Evolutionary conservation across 2,329 filamentous ascomycete genomes (phyloP).

Genomic region (Penicillium corylophilum): DNA sequence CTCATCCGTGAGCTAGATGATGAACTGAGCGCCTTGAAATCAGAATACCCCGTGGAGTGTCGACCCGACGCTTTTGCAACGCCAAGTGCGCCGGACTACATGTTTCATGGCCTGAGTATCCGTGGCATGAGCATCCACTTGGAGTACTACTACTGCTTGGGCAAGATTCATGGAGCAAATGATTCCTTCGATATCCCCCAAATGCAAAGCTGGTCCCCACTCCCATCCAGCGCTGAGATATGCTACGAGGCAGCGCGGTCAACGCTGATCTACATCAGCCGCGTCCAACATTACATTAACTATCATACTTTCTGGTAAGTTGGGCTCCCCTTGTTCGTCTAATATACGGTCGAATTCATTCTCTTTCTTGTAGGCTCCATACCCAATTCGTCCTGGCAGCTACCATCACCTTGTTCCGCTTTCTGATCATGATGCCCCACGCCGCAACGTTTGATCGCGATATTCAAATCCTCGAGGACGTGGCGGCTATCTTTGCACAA

Average conservation of each 20-base stretch:
- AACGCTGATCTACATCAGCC: slow-evolving; percentile 22
- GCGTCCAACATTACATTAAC: slow-evolving; percentile 19
- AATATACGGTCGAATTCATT: not conserved
- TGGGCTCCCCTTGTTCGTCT: not conserved
- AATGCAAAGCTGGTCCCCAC: slow-evolving; percentile 9
- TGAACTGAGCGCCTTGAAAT: slow-evolving; percentile 20
- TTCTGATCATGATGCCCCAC: slow-evolving; percentile 17
- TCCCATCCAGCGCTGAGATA: slow-evolving; percentile 25
- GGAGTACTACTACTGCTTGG: slow-evolving; percentile 27
- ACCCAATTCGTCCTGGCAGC: slow-evolving; percentile 24
- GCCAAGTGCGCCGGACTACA: slow-evolving; percentile 16
- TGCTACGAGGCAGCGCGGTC: slow-evolving; percentile 22
- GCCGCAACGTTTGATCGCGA: slow-evolving; percentile 15
- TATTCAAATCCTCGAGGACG: slow-evolving; percentile 18
- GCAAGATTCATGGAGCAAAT: slow-evolving; percentile 25
- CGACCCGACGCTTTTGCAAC: slow-evolving; percentile 22
- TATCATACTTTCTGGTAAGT: slow-evolving; percentile 25
- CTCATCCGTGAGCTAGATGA: slow-evolving; percentile 26
- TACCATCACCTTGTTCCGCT: slow-evolving; percentile 22
- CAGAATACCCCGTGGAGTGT: slow-evolving; percentile 17
- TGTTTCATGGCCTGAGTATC: slow-evolving; percentile 26
- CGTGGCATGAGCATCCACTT: slow-evolving; percentile 26
- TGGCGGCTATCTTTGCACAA: slow-evolving; percentile 12
- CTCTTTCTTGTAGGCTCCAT: slow-evolving; percentile 17
- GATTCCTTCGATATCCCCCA: not conserved